Percentiles rank a stretch among this genome's conserved stretches.
These are phyloP conservation scores for Boletus patriciae DNA, from an alignment of 768 basidiomycete genomes.

Conservation along the genomic window DNA sequence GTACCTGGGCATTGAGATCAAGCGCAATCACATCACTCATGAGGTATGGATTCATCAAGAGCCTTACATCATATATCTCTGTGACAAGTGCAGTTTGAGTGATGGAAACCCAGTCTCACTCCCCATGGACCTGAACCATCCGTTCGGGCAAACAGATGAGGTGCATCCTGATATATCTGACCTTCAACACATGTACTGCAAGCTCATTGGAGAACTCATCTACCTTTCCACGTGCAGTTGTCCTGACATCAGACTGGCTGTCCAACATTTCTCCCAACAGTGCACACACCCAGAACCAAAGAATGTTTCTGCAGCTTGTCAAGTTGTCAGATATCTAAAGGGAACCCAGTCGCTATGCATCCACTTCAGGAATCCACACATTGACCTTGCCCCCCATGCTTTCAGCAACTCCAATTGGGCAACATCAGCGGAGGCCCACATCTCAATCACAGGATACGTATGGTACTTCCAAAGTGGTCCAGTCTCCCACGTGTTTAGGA, in stretches of 20 bases:
- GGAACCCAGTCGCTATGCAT: background rate
- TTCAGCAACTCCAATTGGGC: background rate
- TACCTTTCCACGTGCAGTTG: background rate
- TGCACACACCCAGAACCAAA: background rate
- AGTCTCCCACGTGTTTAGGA: background rate
- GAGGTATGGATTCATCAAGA: background rate
- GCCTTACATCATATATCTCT: background rate
- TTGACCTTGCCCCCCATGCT: background rate
- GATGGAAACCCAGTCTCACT: background rate
- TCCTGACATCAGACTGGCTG: background rate
- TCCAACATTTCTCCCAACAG: background rate
- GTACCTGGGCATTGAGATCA: background rate
- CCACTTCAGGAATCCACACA: background rate
- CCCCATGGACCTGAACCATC: background rate
- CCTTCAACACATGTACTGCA: background rate
- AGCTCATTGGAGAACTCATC: background rate
- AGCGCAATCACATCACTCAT: background rate
- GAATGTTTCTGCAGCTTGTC: background rate
- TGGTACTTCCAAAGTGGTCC: background rate
- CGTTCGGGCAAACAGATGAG: background rate
- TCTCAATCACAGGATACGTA: background rate
- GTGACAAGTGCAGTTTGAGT: background rate
- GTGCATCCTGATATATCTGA: background rate
- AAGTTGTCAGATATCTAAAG: background rate
- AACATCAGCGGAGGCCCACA: background rate